Conservation (phyloP, 768 basidiomycete genomes). For the Kwoniella dejecticola region DNA sequence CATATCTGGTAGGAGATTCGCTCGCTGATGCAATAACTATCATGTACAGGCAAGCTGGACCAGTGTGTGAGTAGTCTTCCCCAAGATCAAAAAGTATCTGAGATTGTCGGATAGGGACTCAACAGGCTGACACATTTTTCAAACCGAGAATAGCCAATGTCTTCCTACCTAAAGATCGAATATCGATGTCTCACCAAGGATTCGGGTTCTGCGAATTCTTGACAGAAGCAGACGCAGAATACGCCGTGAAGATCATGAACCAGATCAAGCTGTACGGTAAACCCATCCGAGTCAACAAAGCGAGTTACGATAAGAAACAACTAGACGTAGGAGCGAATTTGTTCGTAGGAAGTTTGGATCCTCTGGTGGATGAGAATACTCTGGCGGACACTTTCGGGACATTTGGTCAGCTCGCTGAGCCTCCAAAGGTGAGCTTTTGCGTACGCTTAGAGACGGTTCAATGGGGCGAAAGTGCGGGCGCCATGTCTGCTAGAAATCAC, state of each 20-base stretch:
- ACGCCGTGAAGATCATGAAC: slow-evolving; percentile 99
- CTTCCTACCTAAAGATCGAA: slow-evolving; percentile 95
- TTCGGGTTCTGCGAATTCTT: slow-evolving; percentile 99
- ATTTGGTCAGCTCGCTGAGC: slow-evolving; percentile 60
- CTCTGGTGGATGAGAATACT: slow-evolving; percentile 88
- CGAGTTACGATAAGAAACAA: slow-evolving; percentile 97
- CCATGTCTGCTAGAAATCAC: too few species aligned
- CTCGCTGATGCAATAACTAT: slow-evolving; percentile 1
- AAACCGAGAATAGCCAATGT: too few species aligned
- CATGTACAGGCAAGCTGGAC: slow-evolving; percentile 74
- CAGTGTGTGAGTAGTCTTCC: slow-evolving; percentile 71
- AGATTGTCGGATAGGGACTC: too few species aligned
- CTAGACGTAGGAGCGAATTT: slow-evolving; percentile 96
- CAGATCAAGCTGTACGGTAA: slow-evolving; percentile 99
- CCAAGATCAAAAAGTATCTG: too few species aligned
- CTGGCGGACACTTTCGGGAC: slow-evolving; percentile 94
- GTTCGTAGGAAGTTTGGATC: slow-evolving; percentile 93
- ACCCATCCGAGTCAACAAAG: slow-evolving; percentile 98
- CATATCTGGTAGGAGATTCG: neutral
- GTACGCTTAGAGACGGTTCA: too few species aligned
- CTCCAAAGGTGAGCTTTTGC: slow-evolving; percentile 51
- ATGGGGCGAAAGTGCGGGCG: too few species aligned
- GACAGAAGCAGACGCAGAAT: slow-evolving; percentile 98
- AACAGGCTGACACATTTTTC: too few species aligned
- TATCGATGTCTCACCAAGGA: slow-evolving; percentile 97